Percentiles rank a stretch among this genome's conserved stretches.
These are phyloP conservation scores for Bolboschoenoplectus hybrid DNA, from an alignment of 202 grass and related monocot genomes.

Conservation along the genomic window DNA sequence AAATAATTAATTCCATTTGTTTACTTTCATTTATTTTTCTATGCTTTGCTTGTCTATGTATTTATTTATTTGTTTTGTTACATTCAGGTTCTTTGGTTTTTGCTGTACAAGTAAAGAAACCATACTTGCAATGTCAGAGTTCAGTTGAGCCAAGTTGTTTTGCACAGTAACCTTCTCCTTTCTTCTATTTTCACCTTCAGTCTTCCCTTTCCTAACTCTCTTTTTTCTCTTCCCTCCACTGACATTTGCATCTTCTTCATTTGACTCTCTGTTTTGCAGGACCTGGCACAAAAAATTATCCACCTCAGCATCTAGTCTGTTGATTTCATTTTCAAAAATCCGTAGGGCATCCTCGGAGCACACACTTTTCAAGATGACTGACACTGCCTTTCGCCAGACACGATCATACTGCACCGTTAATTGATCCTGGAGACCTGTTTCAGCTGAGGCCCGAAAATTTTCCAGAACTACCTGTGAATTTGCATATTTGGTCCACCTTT, in stretches of 20 bases:
- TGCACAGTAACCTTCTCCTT: conserved; percentile 31
- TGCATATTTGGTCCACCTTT: conserved; percentile 53
- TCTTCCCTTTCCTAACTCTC: neutral
- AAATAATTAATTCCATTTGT: conserved; percentile 19
- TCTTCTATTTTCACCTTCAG: neutral
- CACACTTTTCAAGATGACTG: conserved; percentile 49
- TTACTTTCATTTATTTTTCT: conserved; percentile 42
- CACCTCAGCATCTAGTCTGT: conserved; percentile 35
- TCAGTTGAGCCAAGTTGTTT: conserved; percentile 35
- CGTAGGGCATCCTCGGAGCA: conserved; percentile 45
- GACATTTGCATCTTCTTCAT: neutral
- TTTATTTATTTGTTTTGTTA: conserved; percentile 41
- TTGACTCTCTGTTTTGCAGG: neutral
- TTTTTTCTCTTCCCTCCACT: neutral
- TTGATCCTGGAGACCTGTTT: conserved; percentile 37
- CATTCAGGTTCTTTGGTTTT: neutral
- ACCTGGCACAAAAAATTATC: neutral
- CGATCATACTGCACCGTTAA: conserved; percentile 35
- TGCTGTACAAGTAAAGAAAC: conserved; percentile 31
- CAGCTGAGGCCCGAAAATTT: conserved; percentile 24
- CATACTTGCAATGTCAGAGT: conserved; percentile 43
- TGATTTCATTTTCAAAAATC: conserved; percentile 50
- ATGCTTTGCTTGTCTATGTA: neutral
- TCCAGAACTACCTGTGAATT: conserved; percentile 43
- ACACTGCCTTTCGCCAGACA: conserved; percentile 51